Evolutionary conservation across 352 stramenopile species (phyloP).

Genomic region (Phytophthora cryptogea): DNA sequence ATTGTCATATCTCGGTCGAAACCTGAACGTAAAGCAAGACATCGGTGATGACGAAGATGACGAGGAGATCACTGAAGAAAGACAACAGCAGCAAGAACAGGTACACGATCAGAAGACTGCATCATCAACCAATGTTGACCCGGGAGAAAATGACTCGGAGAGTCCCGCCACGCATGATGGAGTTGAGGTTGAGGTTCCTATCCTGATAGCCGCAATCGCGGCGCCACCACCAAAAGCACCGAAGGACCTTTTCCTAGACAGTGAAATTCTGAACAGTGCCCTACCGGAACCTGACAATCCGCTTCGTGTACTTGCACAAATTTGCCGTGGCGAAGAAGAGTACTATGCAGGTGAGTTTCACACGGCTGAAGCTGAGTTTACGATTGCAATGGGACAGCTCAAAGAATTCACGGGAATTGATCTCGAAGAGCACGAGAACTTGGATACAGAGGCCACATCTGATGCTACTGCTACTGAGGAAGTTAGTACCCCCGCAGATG

Average conservation of each 20-base stretch:
- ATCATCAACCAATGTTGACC: neutral
- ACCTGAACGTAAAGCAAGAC: constrained; percentile 19
- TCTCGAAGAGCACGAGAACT: constrained; percentile 15
- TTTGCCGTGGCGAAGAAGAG: constrained; percentile 43
- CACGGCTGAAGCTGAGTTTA: constrained; percentile 44
- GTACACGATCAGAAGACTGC: neutral
- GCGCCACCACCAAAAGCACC: constrained; percentile 15
- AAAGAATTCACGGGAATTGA: constrained; percentile 21
- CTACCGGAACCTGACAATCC: constrained; percentile 26
- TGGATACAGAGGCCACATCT: neutral
- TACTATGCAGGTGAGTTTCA: constrained; percentile 51
- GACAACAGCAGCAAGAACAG: neutral
- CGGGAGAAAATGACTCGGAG: neutral
- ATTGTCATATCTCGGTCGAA: constrained; percentile 34
- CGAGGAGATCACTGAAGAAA: constrained; percentile 3
- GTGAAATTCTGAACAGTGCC: constrained; percentile 22
- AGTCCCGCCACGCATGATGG: neutral
- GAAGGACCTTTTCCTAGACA: constrained; percentile 42
- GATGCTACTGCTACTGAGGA: neutral
- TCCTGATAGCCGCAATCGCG: neutral
- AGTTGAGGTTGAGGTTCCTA: neutral
- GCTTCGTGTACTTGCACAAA: constrained; percentile 30
- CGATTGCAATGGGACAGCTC: constrained; percentile 38
- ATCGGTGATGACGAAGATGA: constrained; percentile 28
- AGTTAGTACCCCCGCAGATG: constrained; percentile 1